A percentile compares a stretch with the other conserved stretches of the same genome.
These are phyloP conservation scores for Neocallimastix lanati DNA, from an alignment of 192 early-diverging fungal genomes.

Conservation along the genomic window DNA sequence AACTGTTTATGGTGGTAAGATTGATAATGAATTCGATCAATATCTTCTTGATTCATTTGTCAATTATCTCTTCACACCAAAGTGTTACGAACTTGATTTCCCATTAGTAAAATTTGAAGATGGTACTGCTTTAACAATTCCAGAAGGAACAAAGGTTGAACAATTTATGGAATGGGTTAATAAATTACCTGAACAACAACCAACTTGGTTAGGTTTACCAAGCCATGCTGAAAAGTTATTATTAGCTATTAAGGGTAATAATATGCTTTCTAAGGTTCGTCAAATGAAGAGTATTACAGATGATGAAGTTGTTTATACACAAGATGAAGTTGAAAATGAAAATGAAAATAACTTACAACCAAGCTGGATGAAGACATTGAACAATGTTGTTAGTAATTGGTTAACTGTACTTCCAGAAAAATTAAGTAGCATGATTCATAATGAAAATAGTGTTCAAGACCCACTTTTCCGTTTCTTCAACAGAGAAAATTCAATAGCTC, in stretches of 20 bases:
- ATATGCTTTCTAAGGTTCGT: slow-evolving; percentile 65
- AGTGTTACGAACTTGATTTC: slow-evolving; percentile 66
- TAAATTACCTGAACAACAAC: slow-evolving; percentile 72
- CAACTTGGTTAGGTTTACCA: slow-evolving; percentile 92
- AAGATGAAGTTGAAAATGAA: slow-evolving; percentile 6
- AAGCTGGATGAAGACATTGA: slow-evolving; percentile 55
- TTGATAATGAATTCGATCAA: slow-evolving; percentile 86
- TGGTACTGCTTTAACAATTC: slow-evolving; percentile 30
- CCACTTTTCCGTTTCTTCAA: slow-evolving; percentile 71
- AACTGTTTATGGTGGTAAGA: slow-evolving; percentile 90
- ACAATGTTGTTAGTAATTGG: slow-evolving; percentile 33
- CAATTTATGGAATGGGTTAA: slow-evolving; percentile 83
- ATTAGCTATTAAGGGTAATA: slow-evolving; percentile 61
- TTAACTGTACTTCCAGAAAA: slow-evolving; percentile 26
- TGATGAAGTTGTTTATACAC: slow-evolving; percentile 27
- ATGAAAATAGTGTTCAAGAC: slow-evolving; percentile 19
- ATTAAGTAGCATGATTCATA: slow-evolving; percentile 8
- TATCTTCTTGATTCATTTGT: slow-evolving; percentile 72
- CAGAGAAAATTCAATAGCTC: slow-evolving; percentile 50
- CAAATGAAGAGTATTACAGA: slow-evolving; percentile 60
- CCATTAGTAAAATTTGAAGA: slow-evolving; percentile 33
- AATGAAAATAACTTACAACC: slow-evolving; percentile 24
- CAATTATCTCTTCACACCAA: slow-evolving; percentile 53
- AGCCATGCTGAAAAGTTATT: slow-evolving; percentile 81
- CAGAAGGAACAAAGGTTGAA: slow-evolving; percentile 68